A percentile compares a stretch with the other conserved stretches of the same genome.
These are phyloP conservation scores for Colletotrichum phormii DNA, from an alignment of 2,329 filamentous ascomycete species.

Conservation along the genomic window DNA sequence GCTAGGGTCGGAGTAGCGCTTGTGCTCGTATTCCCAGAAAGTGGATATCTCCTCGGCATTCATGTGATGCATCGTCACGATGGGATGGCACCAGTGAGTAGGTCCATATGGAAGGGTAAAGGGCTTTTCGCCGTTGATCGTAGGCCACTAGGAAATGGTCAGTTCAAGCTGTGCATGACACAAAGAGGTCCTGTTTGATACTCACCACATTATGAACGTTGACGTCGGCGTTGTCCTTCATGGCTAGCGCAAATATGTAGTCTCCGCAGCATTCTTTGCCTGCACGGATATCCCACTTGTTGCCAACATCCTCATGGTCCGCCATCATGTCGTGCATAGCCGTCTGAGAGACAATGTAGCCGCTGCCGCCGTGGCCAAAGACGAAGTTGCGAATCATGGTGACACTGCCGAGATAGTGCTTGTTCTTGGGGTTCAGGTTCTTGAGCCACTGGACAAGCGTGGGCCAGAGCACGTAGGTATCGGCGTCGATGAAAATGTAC, in stretches of 20 bases:
- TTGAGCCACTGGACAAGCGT: slow-evolving; percentile 62
- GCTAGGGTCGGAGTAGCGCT: slow-evolving; percentile 44
- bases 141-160: slow-evolving; percentile 55
- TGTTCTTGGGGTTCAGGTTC: slow-evolving; percentile 54
- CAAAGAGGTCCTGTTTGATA: slow-evolving; percentile 34
- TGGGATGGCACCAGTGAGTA: slow-evolving; percentile 66
- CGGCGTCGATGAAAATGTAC: slow-evolving; percentile 71
- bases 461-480: slow-evolving; percentile 67
- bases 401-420: slow-evolving; percentile 63
- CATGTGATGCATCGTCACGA: slow-evolving; percentile 68
- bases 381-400: slow-evolving; percentile 53
- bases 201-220: slow-evolving; percentile 55
- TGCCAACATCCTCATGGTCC: slow-evolving; percentile 55
- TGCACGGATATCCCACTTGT: slow-evolving; percentile 57
- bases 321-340: slow-evolving; percentile 61
- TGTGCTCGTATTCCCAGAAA: slow-evolving; percentile 64
- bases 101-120: slow-evolving; percentile 59
- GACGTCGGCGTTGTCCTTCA: slow-evolving; percentile 57
- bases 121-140: slow-evolving; percentile 67
- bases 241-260: slow-evolving; percentile 57
- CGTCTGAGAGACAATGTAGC: slow-evolving; percentile 63
- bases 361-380: slow-evolving; percentile 69
- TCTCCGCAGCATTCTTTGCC: slow-evolving; percentile 63
- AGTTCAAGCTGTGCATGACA: not conserved
- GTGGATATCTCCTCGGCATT: slow-evolving; percentile 60